Base-by-base conservation (phyloP, 139 green algal genomes). In the Ettlia oleoabundans region DNA sequence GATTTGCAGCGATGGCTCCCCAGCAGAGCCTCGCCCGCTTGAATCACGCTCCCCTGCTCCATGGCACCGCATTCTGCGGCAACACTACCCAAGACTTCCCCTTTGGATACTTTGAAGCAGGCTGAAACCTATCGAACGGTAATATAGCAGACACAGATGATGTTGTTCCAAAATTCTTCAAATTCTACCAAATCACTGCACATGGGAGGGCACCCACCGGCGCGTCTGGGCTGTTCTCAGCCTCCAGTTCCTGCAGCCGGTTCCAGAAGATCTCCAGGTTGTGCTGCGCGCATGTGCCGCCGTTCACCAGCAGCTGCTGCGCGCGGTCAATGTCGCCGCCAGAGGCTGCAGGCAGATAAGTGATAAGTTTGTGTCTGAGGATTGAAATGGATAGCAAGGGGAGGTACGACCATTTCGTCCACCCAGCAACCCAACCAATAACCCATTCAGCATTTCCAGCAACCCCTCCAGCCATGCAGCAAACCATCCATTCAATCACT, bases 231-330 rank as follows among this genome's bases (percentile, higher is more conserved):
- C 30, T 67, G 51, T 37, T 68, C 33, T 61, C 73, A 33, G 73
- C 73, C 73, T 80, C 52, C 35, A 53, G 10, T 35, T 80, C 73
- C 73, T 80, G 73, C 24, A 68, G 37, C 35, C 53, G 33, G 32
- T 53, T 80, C 52, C 53, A 80, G 10, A 80, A 80, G 8, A 67
- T 35, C 35, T 80, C 52, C 35, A 80, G 53, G 73, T 80, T 80
- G 53, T 80, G 73, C 52, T 67, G 52, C 3, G 73, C 73, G 52
- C 30, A 40, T 9, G 37, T 24, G 4, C 73, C 73, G 9, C 72
- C 73, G 0, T 38, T 35, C 37, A 80, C 35, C 5, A 80, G 73
- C 73, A 80, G 52, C 52, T 37, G 28, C 73, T 80, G 73, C 1
- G 73, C 73, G 1, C 42, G 42, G 43, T 77, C 70, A 4, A 77